Percentiles rank a stretch among this genome's conserved stretches.
These are phyloP conservation scores for Pseudozyma thailandica DNA, from an alignment of 1,284 basidiomycete species.

Conservation along the genomic window DNA sequence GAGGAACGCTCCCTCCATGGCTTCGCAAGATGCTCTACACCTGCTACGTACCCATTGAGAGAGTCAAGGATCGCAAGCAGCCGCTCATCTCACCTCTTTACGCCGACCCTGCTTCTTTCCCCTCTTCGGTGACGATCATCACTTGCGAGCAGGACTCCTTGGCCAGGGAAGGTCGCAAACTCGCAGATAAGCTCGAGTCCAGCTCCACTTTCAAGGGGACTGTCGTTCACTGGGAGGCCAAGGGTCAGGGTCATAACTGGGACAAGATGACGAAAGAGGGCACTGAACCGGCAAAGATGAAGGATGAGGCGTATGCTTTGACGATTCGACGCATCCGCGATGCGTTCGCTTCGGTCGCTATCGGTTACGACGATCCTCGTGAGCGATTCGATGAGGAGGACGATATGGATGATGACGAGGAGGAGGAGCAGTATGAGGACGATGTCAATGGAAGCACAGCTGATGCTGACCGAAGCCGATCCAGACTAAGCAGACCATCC, in stretches of 20 bases:
- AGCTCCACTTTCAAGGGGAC: constrained; percentile 20
- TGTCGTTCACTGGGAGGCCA: constrained; percentile 40
- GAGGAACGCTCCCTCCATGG: constrained; percentile 42
- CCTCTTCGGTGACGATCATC: constrained; percentile 39
- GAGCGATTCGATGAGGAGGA: constrained; percentile 14
- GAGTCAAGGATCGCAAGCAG: constrained; percentile 40
- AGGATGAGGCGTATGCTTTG: constrained; percentile 42
- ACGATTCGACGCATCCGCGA: constrained; percentile 29
- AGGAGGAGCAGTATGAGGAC: constrained; percentile 12
- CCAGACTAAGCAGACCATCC: not conserved
- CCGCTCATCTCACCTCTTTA: constrained; percentile 46
- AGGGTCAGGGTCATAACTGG: constrained; percentile 55
- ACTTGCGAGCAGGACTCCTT: constrained; percentile 46
- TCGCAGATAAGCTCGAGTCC: constrained; percentile 24
- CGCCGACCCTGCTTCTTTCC: constrained; percentile 31
- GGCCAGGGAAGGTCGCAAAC: constrained; percentile 33
- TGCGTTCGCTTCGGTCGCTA: constrained; percentile 25
- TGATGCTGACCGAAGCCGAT: not conserved
- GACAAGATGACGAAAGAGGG: constrained; percentile 50
- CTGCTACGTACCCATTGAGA: constrained; percentile 36
- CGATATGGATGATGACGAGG: constrained; percentile 13
- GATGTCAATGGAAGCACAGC: not conserved
- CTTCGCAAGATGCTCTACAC: constrained; percentile 41
- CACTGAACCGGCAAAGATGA: constrained; percentile 25
- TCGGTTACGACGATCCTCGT: constrained; percentile 20